phyloP scores from a whole-genome alignment of 331 rosid genomes.

The Acacia pycnantha region DNA sequence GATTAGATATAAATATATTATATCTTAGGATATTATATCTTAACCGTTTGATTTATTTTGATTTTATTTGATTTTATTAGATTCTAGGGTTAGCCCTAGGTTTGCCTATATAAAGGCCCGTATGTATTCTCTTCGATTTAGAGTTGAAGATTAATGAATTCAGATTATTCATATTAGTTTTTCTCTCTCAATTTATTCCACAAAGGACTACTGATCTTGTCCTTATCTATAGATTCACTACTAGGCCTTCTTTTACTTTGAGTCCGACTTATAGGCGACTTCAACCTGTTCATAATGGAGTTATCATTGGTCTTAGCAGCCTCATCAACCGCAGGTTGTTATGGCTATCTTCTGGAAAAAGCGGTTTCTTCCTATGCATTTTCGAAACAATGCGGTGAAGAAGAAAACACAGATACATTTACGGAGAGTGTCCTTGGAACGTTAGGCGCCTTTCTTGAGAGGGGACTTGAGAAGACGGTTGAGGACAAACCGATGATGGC shows the following conservation, averaged over 20 bases:
- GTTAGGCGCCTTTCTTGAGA: conserved; percentile 44
- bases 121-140: too few relatives aligned
- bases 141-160: too few relatives aligned
- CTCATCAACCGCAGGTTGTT: conserved; percentile 8
- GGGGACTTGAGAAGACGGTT: conserved; percentile 35
- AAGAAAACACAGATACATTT: conserved; percentile 89
- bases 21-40: too few relatives aligned
- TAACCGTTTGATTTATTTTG: too few relatives aligned
- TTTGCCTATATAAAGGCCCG: too few relatives aligned
- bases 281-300: conserved; percentile 60
- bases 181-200: too few relatives aligned
- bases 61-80: too few relatives aligned
- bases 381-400: conserved; percentile 86
- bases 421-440: conserved; percentile 79
- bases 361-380: conserved; percentile 56
- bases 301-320: conserved; percentile 34
- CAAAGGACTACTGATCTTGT: conserved; percentile 37
- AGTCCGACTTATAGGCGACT: conserved; percentile 53
- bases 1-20: too few relatives aligned
- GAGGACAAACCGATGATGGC: conserved; percentile 90
- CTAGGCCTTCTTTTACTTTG: conserved; percentile 38
- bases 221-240: conserved; percentile 25
- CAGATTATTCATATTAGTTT: too few relatives aligned
- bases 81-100: too few relatives aligned
- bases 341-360: conserved; percentile 42